A percentile compares a stretch with the other conserved stretches of the same genome.
Evolutionary conservation across 1,284 basidiomycete genomes (phyloP).

Genomic region (Trichosporon sp.): DNA sequence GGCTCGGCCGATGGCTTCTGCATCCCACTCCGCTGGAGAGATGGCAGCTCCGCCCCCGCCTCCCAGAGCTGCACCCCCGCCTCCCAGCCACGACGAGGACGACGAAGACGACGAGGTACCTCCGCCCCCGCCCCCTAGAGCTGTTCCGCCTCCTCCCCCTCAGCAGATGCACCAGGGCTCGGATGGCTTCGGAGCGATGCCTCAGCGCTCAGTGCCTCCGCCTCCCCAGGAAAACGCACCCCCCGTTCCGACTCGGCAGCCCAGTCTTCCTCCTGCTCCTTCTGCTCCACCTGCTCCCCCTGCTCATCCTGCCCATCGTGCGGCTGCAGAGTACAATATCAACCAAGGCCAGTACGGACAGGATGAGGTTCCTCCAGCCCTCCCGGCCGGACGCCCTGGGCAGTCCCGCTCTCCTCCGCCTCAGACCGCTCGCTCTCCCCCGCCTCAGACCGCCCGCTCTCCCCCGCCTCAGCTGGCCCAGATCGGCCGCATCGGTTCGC

Average conservation of each 20-base stretch:
- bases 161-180: neutral
- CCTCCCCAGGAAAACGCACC: neutral
- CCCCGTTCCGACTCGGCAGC: neutral
- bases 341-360: neutral
- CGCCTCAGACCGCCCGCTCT: neutral
- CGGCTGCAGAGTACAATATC: neutral
- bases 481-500: neutral
- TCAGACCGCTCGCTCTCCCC: neutral
- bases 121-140: slow-evolving; percentile 26
- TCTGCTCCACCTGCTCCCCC: neutral
- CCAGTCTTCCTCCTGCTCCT: neutral
- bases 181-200: neutral
- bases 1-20: neutral
- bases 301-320: neutral
- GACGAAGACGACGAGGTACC: slow-evolving; percentile 8
- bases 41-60: neutral
- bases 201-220: neutral
- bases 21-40: neutral
- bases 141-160: slow-evolving; percentile 15
- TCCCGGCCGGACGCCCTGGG: neutral
- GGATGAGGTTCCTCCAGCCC: neutral
- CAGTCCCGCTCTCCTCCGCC: neutral
- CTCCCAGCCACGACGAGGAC: neutral
- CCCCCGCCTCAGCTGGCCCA: neutral
- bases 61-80: neutral